Conservation (phyloP, 2,329 filamentous ascomycete species). For the Phyllachora maydis region DNA sequence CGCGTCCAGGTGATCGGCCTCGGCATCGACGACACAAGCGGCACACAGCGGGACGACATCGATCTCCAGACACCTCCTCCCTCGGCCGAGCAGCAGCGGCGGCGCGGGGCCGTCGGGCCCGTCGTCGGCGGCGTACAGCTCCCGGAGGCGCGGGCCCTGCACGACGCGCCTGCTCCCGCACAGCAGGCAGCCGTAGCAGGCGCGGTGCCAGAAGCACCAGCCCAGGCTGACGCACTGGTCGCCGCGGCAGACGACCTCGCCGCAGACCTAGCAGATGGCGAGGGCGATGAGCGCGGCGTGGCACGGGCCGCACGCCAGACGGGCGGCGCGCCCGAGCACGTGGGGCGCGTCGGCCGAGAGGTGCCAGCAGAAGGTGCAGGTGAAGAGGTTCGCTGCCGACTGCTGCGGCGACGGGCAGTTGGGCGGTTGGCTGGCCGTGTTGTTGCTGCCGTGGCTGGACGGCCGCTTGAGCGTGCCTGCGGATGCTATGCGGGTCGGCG, state of each 20-base stretch:
- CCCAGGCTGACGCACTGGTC: constrained; percentile 36
- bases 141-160: constrained; percentile 12
- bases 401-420: constrained; percentile 1
- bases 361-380: constrained; percentile 34
- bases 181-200: constrained; percentile 33
- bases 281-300: constrained; percentile 25
- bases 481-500: too few species aligned
- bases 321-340: constrained; percentile 21
- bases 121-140: constrained; percentile 12
- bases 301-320: constrained; percentile 27
- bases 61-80: constrained; percentile 17
- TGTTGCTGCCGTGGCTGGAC: too few species aligned
- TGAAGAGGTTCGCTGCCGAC: constrained; percentile 13
- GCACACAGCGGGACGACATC: constrained; percentile 25
- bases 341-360: constrained; percentile 13
- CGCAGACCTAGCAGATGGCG: constrained; percentile 36
- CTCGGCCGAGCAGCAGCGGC: constrained; percentile 3
- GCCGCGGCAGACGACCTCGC: constrained; percentile 28
- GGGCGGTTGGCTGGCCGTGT: too few species aligned
- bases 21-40: constrained; percentile 19
- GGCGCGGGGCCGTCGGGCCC: background rate
- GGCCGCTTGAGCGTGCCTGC: too few species aligned
- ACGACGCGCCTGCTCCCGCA: constrained; percentile 20
- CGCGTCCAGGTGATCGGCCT: constrained; percentile 12
- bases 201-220: constrained; percentile 38